A percentile compares a stretch with the other conserved stretches of the same genome.
phyloP scores from a whole-genome alignment of 1,139 yeast species.

The Diutina rugosa region DNA sequence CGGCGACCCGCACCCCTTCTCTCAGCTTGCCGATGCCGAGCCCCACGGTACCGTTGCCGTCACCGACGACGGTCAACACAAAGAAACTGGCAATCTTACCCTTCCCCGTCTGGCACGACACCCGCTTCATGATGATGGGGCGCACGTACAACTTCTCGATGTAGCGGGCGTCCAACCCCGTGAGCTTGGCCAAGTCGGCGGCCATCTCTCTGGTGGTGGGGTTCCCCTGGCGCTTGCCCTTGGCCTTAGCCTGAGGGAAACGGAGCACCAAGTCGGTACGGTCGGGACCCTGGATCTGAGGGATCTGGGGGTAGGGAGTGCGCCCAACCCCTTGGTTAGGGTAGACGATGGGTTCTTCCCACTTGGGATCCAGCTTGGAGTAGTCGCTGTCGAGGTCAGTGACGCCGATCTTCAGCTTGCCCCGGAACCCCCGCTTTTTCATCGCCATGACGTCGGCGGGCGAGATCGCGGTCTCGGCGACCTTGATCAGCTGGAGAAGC shows the following conservation, averaged over 20 bases:
- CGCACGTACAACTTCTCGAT: conserved; percentile 53
- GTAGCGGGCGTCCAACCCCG: conserved; percentile 62
- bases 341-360: conserved; percentile 34
- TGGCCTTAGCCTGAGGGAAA: conserved; percentile 8
- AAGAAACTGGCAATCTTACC: conserved; percentile 85
- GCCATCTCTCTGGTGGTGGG: conserved; percentile 22
- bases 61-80: conserved; percentile 85
- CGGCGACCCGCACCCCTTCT: conserved; percentile 65
- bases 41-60: conserved; percentile 87
- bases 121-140: conserved; percentile 64
- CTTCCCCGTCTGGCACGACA: conserved; percentile 85
- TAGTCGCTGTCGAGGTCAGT: conserved; percentile 15
- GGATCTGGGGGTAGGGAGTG: conserved; percentile 31
- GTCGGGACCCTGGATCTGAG: conserved; percentile 28
- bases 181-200: conserved; percentile 49
- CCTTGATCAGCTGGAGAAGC: conserved; percentile 64
- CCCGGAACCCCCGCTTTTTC: conserved; percentile 18
- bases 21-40: conserved; percentile 91
- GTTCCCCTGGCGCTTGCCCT: background rate
- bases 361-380: conserved; percentile 24
- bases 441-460: conserved; percentile 36
- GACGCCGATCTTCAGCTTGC: conserved; percentile 22
- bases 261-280: conserved; percentile 27
- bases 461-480: conserved; percentile 63
- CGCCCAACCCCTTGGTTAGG: conserved; percentile 29